These are phyloP conservation scores for Wickerhamomyces hampshirensis DNA, from an alignment of 805 yeast species.

Conservation along the genomic window DNA sequence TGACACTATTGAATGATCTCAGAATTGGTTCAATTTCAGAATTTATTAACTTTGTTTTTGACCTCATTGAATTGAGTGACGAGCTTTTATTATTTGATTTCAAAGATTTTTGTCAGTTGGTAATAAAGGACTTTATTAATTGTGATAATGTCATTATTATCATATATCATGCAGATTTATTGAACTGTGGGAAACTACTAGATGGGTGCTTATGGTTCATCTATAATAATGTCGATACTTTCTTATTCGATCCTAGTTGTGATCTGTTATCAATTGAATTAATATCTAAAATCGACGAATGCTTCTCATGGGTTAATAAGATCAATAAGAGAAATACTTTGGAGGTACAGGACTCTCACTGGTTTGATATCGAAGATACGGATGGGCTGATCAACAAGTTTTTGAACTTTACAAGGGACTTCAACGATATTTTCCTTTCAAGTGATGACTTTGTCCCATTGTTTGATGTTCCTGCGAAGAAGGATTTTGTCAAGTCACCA, in stretches of 20 bases:
- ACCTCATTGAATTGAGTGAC: slow-evolving; percentile 56
- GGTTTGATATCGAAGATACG: slow-evolving; percentile 27
- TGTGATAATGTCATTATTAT: slow-evolving; percentile 58
- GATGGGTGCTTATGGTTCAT: slow-evolving; percentile 64
- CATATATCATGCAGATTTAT: slow-evolving; percentile 47
- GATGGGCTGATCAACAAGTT: slow-evolving; percentile 30
- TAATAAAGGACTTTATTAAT: slow-evolving; percentile 48
- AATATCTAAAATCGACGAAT: slow-evolving; percentile 25
- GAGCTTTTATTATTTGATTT: slow-evolving; percentile 56
- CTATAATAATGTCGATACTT: slow-evolving; percentile 56
- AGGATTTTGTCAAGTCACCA: slow-evolving; percentile 14
- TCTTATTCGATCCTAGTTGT: slow-evolving; percentile 39
- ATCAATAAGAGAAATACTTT: slow-evolving; percentile 15
- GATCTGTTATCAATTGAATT: slow-evolving; percentile 14
- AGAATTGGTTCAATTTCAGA: slow-evolving; percentile 27
- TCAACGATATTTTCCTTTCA: slow-evolving; percentile 38
- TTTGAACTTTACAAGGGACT: slow-evolving; percentile 28
- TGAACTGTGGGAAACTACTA: slow-evolving; percentile 50
- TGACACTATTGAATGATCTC: slow-evolving; percentile 31
- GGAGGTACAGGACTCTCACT: slow-evolving; percentile 14
- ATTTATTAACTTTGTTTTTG: slow-evolving; percentile 51
- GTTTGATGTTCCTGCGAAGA: slow-evolving; percentile 25
- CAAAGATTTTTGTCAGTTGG: slow-evolving; percentile 56
- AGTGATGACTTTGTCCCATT: slow-evolving; percentile 32
- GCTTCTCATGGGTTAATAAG: slow-evolving; percentile 32